Evolutionary conservation across 2,329 filamentous ascomycete genomes (phyloP).

Genomic region (Alternaria gaisen): DNA sequence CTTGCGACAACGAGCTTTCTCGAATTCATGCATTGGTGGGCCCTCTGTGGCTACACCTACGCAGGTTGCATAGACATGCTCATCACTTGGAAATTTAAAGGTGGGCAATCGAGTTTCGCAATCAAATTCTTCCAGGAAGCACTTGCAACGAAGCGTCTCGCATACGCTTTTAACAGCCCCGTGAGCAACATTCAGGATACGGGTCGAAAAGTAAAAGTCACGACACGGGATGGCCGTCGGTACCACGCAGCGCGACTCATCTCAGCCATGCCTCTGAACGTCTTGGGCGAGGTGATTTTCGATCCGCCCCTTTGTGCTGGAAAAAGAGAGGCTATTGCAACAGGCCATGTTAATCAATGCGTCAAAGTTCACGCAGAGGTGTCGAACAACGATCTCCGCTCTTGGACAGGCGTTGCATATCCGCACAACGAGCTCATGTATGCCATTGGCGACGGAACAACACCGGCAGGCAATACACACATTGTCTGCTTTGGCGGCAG

Average conservation of each 20-base stretch:
- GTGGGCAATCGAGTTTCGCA: slow-evolving; percentile 58
- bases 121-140: slow-evolving; percentile 59
- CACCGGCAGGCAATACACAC: slow-evolving; percentile 56
- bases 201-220: slow-evolving; percentile 44
- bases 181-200: slow-evolving; percentile 47
- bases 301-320: slow-evolving; percentile 51
- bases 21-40: slow-evolving; percentile 60
- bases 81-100: slow-evolving; percentile 45
- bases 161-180: slow-evolving; percentile 55
- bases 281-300: slow-evolving; percentile 54
- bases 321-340: slow-evolving; percentile 50
- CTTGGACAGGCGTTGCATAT: slow-evolving; percentile 56
- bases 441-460: slow-evolving; percentile 56
- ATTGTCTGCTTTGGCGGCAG: slow-evolving; percentile 58
- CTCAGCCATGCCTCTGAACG: slow-evolving; percentile 57
- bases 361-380: slow-evolving; percentile 60
- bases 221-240: slow-evolving; percentile 43
- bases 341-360: slow-evolving; percentile 58
- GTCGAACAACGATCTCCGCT: slow-evolving; percentile 52
- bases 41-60: slow-evolving; percentile 33
- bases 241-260: slow-evolving; percentile 45
- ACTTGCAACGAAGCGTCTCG: slow-evolving; percentile 48
- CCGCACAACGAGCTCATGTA: slow-evolving; percentile 56
- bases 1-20: slow-evolving; percentile 57
- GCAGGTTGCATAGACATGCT: slow-evolving; percentile 55